phyloP scores from a whole-genome alignment of 306 rosid species.

The Elaeagnus macrophylla region DNA sequence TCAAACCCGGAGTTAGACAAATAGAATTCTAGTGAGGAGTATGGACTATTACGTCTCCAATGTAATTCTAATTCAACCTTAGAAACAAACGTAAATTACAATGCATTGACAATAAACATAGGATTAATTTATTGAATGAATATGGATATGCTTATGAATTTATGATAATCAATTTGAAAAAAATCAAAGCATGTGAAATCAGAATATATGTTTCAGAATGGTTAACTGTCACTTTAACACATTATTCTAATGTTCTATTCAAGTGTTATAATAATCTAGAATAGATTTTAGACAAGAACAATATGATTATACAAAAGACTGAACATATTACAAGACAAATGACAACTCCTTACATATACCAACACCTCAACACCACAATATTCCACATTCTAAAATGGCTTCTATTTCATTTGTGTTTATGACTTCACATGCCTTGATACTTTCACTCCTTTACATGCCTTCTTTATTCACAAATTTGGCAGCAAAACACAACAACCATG shows the following conservation, averaged over 20 bases:
- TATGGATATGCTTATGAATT: neutral
- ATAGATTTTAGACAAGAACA: slow-evolving; percentile 26
- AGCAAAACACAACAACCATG: slow-evolving; percentile 38
- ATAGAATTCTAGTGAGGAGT: neutral
- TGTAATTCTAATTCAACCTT: neutral
- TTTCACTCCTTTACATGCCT: slow-evolving; percentile 31
- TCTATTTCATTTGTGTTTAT: slow-evolving; percentile 24
- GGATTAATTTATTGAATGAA: neutral
- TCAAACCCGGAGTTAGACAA: slow-evolving; percentile 9
- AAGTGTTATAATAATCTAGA: slow-evolving; percentile 21
- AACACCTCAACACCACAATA: slow-evolving; percentile 13
- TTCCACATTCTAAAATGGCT: slow-evolving; percentile 41
- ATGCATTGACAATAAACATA: neutral
- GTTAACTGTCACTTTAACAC: slow-evolving; percentile 63
- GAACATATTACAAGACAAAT: slow-evolving; percentile 15
- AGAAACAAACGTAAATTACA: neutral
- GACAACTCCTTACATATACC: slow-evolving; percentile 22
- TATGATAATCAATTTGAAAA: neutral
- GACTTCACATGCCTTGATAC: slow-evolving; percentile 20
- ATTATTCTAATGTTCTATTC: slow-evolving; percentile 33
- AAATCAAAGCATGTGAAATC: neutral
- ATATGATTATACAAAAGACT: slow-evolving; percentile 54
- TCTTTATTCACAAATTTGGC: slow-evolving; percentile 31
- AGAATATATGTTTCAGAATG: slow-evolving; percentile 25
- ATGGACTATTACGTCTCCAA: neutral